Percentiles rank a stretch among this genome's conserved stretches.
Conservation (phyloP, 2,329 filamentous ascomycete species). For the Colletotrichum scovillei region DNA sequence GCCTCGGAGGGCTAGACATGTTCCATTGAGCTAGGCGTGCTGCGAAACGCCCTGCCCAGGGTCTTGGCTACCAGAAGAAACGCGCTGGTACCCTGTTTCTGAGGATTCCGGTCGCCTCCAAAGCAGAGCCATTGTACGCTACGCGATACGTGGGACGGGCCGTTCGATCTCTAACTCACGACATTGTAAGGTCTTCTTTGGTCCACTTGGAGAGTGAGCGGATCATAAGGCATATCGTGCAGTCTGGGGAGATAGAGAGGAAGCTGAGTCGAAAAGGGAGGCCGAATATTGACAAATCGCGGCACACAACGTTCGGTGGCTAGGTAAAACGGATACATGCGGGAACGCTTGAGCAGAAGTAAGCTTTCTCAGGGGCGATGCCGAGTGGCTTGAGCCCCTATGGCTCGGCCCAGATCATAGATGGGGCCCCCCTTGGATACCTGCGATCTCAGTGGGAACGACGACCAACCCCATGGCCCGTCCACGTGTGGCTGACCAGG, state of each 20-base stretch:
- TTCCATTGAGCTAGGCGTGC: not conserved
- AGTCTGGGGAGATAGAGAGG: not conserved
- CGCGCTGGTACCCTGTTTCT: not conserved
- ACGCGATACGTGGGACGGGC: conserved; percentile 3
- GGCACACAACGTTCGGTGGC: not conserved
- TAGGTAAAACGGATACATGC: not conserved
- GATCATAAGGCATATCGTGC: not conserved
- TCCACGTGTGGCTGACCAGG: not conserved
- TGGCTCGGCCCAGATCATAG: not conserved
- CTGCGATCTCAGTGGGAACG: not conserved
- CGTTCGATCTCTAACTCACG: not conserved
- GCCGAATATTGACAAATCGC: not conserved
- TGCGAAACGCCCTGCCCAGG: not conserved
- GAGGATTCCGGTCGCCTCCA: not conserved
- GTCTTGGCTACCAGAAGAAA: not conserved
- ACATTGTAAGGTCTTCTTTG: not conserved
- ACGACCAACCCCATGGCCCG: not conserved
- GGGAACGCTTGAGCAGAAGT: not conserved
- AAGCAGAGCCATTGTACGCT: not conserved
- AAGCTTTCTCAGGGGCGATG: not conserved
- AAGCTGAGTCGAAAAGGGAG: not conserved
- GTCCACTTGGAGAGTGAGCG: not conserved
- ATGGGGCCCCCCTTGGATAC: not conserved
- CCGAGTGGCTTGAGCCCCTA: not conserved
- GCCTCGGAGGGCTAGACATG: no score